Evolutionary conservation across 1,139 yeast species (phyloP).

Genomic region (Geotrichum europaeum): DNA sequence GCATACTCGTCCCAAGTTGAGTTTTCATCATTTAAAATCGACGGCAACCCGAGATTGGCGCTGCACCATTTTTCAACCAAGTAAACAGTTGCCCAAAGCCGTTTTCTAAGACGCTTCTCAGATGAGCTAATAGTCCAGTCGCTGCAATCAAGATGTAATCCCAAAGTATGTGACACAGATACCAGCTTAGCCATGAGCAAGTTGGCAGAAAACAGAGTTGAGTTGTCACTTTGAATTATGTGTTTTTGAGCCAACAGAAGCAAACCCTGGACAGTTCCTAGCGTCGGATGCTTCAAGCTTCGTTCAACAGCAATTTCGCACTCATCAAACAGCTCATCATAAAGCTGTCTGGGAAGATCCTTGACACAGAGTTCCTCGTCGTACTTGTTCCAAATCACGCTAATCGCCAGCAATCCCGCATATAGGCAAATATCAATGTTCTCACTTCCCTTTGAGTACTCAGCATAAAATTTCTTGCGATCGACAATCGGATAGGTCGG

Average conservation of each 20-base stretch:
- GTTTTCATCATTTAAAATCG: slow-evolving; percentile 25
- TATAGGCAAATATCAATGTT: slow-evolving; percentile 32
- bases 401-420: slow-evolving; percentile 35
- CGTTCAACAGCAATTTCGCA: slow-evolving; percentile 33
- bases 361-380: slow-evolving; percentile 33
- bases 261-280: slow-evolving; percentile 42
- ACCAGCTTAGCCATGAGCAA: slow-evolving; percentile 32
- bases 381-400: slow-evolving; percentile 38
- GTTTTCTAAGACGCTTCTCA: slow-evolving; percentile 30
- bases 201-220: slow-evolving; percentile 31
- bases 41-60: slow-evolving; percentile 33
- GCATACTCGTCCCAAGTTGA: slow-evolving; percentile 27
- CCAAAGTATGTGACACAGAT: slow-evolving; percentile 33
- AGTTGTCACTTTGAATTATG: slow-evolving; percentile 32
- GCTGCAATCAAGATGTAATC: slow-evolving; percentile 34
- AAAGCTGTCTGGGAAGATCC: slow-evolving; percentile 31
- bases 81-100: slow-evolving; percentile 35
- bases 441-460: slow-evolving; percentile 30
- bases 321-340: slow-evolving; percentile 30
- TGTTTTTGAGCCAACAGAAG: slow-evolving; percentile 35
- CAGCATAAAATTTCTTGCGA: slow-evolving; percentile 31
- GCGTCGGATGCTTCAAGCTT: slow-evolving; percentile 36
- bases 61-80: slow-evolving; percentile 36
- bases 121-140: slow-evolving; percentile 33
- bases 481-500: slow-evolving; percentile 37